Evolutionary conservation across 2,329 filamentous ascomycete species (phyloP), one percentile per base, ranked within the genome.

Genomic region (Lachnellula cervina): DNA sequence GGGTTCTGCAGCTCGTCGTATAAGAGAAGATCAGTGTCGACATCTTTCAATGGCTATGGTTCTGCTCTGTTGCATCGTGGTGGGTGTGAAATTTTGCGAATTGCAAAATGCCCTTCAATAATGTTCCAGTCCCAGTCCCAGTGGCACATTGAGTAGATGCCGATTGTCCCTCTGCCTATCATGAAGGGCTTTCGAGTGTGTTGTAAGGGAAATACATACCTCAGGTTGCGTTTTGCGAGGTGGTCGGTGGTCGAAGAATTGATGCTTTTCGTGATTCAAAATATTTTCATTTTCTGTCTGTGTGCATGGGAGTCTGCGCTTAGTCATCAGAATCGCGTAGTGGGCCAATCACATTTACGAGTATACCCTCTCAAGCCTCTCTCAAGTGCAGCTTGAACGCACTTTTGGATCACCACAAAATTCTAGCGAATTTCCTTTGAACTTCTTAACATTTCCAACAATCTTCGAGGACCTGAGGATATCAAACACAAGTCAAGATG

Each of bases 1-100:
- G 83, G 83, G 83, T 86, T 87, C 83, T 85, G 79, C 83, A 73
- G 83, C 83, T 82, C 83, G 78, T 73, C 82, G 77, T 77, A 78
- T 19, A 76, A 76, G 77, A 78, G 78, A 81, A 75, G 78, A 77
- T 80, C 78, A 65, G 83, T 86, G 83, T 86, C 83, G 64, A 59
- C 59, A 65, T 68, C 66, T 68, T 67, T 66, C 65, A 64, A 66
- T 59, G 56, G 62, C 61, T 53, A 42, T 51, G 60, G 51, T 59
- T 40, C 47, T 43, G 32, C 21, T 45, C 45, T 28, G 48, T 57
- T 52, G 38, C 47, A 47, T 56, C 44, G 21, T 32, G 2, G 8
- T 32, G n/a, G n/a, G 19, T n/a, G 21, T n/a, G 21, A 9, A 21
- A 23, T 17, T 40, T 23, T 44, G 19, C n/a, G 19, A 44, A 44